Evolutionary conservation across 192 early-diverging fungal genomes (phyloP).

Genomic region (Paraglomus brasilianum): DNA sequence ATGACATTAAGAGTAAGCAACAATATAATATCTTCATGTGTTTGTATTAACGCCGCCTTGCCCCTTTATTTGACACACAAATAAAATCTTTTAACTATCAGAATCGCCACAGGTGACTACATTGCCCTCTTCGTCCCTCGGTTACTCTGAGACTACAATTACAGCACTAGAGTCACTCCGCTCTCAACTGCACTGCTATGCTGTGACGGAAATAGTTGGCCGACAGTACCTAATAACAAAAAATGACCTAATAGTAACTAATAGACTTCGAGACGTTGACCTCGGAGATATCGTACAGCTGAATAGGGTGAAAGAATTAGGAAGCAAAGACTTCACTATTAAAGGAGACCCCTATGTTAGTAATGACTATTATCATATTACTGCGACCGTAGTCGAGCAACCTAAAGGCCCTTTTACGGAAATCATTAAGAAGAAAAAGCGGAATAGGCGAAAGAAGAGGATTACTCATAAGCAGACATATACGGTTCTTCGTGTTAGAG

Average conservation of each 20-base stretch:
- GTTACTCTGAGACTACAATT: no score
- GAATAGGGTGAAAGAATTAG: slow-evolving; percentile 85
- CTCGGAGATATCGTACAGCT: slow-evolving; percentile 87
- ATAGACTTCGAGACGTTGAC: slow-evolving; percentile 78
- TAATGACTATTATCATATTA: slow-evolving; percentile 68
- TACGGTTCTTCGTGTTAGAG: slow-evolving; percentile 71
- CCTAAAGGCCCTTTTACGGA: slow-evolving; percentile 69
- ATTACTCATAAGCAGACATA: slow-evolving; percentile 69
- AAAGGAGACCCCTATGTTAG: slow-evolving; percentile 84
- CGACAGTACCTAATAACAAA: slow-evolving; percentile 85
- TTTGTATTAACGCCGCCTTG: no score
- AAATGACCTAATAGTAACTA: slow-evolving; percentile 85
- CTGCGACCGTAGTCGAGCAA: slow-evolving; percentile 90
- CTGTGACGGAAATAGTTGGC: slow-evolving; percentile 84
- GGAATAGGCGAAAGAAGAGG: slow-evolving; percentile 70
- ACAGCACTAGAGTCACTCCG: no score
- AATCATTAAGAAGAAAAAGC: slow-evolving; percentile 79
- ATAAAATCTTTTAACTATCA: no score
- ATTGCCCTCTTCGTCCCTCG: no score
- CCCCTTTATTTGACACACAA: no score
- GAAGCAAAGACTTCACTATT: slow-evolving; percentile 79
- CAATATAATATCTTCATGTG: no score
- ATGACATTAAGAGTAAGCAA: no score
- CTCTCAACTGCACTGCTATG: no score
- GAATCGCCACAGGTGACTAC: no score